Evolutionary conservation across 2,329 filamentous ascomycete species (phyloP).

Genomic region (Metarhizium sp.): DNA sequence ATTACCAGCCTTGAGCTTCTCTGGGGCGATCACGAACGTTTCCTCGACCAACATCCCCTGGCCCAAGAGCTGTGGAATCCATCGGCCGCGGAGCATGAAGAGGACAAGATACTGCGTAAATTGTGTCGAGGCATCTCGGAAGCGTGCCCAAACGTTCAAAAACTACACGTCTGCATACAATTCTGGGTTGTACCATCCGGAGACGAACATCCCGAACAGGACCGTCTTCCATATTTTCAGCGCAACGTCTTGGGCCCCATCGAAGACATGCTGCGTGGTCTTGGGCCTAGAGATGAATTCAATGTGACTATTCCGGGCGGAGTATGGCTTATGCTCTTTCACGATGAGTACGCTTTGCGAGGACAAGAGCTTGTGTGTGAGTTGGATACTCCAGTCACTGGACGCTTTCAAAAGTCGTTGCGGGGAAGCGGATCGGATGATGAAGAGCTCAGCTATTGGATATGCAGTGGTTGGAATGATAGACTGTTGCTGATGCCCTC

Average conservation of each 20-base stretch:
- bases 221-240: neutral
- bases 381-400: neutral
- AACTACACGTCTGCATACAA: neutral
- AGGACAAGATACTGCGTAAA: too few species aligned
- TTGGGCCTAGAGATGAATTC: neutral
- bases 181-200: neutral
- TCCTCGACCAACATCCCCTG: neutral
- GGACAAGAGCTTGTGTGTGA: neutral
- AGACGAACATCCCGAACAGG: neutral
- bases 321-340: neutral
- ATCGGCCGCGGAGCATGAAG: too few species aligned
- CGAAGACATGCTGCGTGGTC: neutral
- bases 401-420: neutral
- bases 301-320: neutral
- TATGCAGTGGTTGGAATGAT: conserved; percentile 1
- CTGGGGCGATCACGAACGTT: neutral
- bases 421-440: neutral
- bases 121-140: too few species aligned
- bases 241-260: conserved; percentile 1
- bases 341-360: neutral
- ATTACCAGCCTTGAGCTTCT: neutral
- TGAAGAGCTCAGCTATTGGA: neutral
- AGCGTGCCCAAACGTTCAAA: too few species aligned
- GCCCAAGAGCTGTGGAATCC: neutral
- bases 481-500: neutral